Conservation (phyloP, 495 filamentous ascomycete genomes). For the Annulohypoxylon maeteangense region DNA sequence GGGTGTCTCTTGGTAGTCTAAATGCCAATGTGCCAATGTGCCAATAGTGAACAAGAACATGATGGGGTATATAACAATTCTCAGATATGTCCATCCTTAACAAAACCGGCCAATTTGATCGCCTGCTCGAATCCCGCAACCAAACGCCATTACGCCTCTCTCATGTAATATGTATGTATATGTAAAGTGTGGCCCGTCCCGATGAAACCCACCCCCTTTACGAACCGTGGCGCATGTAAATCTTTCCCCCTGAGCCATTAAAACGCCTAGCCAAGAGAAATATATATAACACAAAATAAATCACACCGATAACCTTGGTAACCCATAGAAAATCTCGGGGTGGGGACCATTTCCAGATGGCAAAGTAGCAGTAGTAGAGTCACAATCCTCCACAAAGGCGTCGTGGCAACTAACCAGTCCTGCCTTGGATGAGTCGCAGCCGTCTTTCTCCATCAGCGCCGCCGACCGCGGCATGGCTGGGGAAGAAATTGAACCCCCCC, state of each 20-base stretch:
- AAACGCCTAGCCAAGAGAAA: conserved; percentile 41
- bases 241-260: conserved; percentile 31
- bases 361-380: conserved; percentile 28
- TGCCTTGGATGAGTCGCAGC: conserved; percentile 39
- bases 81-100: conserved; percentile 31
- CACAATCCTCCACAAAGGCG: conserved; percentile 21
- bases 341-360: conserved; percentile 30
- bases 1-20: conserved; percentile 17
- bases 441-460: conserved; percentile 43
- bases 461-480: conserved; percentile 38
- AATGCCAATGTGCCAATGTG: conserved; percentile 14
- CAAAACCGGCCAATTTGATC: conserved; percentile 26
- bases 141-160: conserved; percentile 34
- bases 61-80: conserved; percentile 41
- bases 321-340: conserved; percentile 9
- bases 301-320: conserved; percentile 37
- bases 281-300: conserved; percentile 40
- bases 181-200: conserved; percentile 27
- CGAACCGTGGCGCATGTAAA: conserved; percentile 34
- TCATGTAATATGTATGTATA: conserved; percentile 13
- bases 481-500: conserved; percentile 46
- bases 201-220: conserved; percentile 29
- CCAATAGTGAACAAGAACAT: conserved; percentile 18
- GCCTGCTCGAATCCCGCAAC: conserved; percentile 14
- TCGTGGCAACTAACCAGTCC: conserved; percentile 40